Evolutionary conservation across 306 rosid species (phyloP).

Genomic region (Cucumis cinereus): DNA sequence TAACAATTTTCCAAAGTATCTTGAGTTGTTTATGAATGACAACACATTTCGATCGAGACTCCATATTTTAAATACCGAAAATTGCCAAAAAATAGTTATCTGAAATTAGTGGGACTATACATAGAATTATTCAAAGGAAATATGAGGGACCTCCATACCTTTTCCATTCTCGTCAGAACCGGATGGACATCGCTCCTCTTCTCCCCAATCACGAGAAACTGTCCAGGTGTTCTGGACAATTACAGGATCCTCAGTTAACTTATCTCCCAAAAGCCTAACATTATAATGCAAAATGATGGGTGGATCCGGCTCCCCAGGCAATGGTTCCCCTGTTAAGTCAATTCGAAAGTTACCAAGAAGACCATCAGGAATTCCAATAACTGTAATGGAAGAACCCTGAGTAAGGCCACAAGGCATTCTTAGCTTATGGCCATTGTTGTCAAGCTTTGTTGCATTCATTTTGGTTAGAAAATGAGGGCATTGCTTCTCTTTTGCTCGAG

Average conservation of each 20-base stretch:
- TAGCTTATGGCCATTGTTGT: slow-evolving; percentile 43
- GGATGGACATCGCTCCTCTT: slow-evolving; percentile 93
- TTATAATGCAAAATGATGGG: slow-evolving; percentile 89
- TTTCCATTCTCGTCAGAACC: slow-evolving; percentile 49
- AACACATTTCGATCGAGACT: neutral
- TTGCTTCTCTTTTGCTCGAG: slow-evolving; percentile 59
- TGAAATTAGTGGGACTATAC: neutral
- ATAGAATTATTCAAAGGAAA: slow-evolving; percentile 6
- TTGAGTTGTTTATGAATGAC: neutral
- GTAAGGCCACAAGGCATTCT: slow-evolving; percentile 89
- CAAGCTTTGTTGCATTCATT: slow-evolving; percentile 52
- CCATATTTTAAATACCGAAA: neutral
- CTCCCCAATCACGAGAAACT: slow-evolving; percentile 89
- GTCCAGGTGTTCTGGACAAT: slow-evolving; percentile 98
- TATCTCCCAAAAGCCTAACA: slow-evolving; percentile 93
- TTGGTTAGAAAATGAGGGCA: slow-evolving; percentile 87
- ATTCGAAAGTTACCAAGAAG: slow-evolving; percentile 77
- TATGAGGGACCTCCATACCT: slow-evolving; percentile 30
- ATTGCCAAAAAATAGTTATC: neutral
- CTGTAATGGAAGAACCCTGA: slow-evolving; percentile 85
- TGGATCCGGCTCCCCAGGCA: slow-evolving; percentile 97
- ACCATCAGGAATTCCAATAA: slow-evolving; percentile 85
- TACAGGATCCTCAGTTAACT: slow-evolving; percentile 90
- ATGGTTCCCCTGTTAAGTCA: slow-evolving; percentile 81
- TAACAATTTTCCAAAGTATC: neutral